phyloP scores from a whole-genome alignment of 176 grass and related monocot species.

The Elaeis guineensis region DNA sequence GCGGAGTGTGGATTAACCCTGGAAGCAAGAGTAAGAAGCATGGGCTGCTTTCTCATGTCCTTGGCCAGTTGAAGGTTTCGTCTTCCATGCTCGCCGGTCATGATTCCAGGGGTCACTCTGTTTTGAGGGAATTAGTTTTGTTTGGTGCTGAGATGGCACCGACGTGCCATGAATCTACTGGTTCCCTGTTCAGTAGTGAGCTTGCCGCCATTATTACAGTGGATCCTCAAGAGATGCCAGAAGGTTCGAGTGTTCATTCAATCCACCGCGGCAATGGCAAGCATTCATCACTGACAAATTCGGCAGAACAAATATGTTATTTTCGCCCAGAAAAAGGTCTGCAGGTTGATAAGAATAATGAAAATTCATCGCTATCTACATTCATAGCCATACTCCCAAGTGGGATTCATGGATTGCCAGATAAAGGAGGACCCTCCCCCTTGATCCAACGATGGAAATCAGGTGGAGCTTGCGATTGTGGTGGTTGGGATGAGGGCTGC shows the following conservation, averaged over 20 bases:
- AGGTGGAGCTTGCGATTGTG: slow-evolving; percentile 83
- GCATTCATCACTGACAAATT: slow-evolving; percentile 7
- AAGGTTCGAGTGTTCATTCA: slow-evolving; percentile 24
- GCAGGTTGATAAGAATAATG: slow-evolving; percentile 17
- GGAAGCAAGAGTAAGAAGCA: slow-evolving; percentile 71
- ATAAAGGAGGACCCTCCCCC: slow-evolving; percentile 39
- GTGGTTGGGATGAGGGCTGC: slow-evolving; percentile 97
- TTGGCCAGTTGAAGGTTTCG: slow-evolving; percentile 55
- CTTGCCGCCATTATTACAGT: slow-evolving; percentile 59
- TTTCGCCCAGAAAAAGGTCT: slow-evolving; percentile 22
- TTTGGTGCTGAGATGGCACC: slow-evolving; percentile 46
- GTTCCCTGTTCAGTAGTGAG: slow-evolving; percentile 41
- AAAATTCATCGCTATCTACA: slow-evolving; percentile 24
- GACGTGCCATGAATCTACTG: slow-evolving; percentile 28
- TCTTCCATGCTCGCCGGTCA: slow-evolving; percentile 34
- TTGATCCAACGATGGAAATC: slow-evolving; percentile 85
- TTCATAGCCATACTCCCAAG: slow-evolving; percentile 57
- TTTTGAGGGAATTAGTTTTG: slow-evolving; percentile 71
- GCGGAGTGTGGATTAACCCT: slow-evolving; percentile 44
- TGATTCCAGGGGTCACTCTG: slow-evolving; percentile 26
- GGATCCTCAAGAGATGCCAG: slow-evolving; percentile 26
- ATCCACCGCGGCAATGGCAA: neutral
- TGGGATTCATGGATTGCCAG: slow-evolving; percentile 60
- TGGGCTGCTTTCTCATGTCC: slow-evolving; percentile 47
- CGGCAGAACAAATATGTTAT: slow-evolving; percentile 17